These are phyloP conservation scores for Phytophthora meadii DNA, from an alignment of 352 stramenopile genomes.

Conservation along the genomic window DNA sequence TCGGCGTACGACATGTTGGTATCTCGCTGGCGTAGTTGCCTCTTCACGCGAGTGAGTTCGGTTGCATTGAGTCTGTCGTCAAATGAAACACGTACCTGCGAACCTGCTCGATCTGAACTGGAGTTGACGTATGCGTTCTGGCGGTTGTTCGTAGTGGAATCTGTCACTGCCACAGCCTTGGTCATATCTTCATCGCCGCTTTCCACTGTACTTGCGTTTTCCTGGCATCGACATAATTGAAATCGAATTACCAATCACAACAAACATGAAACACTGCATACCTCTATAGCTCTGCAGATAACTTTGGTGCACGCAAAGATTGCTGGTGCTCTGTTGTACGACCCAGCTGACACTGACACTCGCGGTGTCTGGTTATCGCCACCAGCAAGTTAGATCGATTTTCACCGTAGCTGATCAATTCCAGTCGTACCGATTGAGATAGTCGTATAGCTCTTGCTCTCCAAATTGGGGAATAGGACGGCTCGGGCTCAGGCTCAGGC, in stretches of 20 bases:
- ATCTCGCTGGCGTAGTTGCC: slow-evolving; percentile 51
- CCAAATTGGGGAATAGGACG: slow-evolving; percentile 13
- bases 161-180: neutral
- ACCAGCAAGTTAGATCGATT: neutral
- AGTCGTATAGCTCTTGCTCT: neutral
- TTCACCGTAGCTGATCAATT: slow-evolving; percentile 5
- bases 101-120: slow-evolving; percentile 9
- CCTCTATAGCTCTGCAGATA: slow-evolving; percentile 1
- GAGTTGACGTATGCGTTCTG: neutral
- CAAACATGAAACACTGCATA: slow-evolving; percentile 1
- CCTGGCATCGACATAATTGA: slow-evolving; percentile 1
- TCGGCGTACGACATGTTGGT: slow-evolving; percentile 59
- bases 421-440: slow-evolving; percentile 10
- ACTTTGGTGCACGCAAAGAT: neutral
- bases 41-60: slow-evolving; percentile 15
- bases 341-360: neutral
- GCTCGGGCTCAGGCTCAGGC: slow-evolving; percentile 23
- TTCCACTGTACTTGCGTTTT: slow-evolving; percentile 4
- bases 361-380: slow-evolving; percentile 4
- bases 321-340: neutral
- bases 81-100: slow-evolving; percentile 19
- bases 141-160: neutral
- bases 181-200: neutral
- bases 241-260: slow-evolving; percentile 13
- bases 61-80: neutral